phyloP scores from a whole-genome alignment of 2,329 filamentous ascomycete species.

The Davidsoniella australis region DNA sequence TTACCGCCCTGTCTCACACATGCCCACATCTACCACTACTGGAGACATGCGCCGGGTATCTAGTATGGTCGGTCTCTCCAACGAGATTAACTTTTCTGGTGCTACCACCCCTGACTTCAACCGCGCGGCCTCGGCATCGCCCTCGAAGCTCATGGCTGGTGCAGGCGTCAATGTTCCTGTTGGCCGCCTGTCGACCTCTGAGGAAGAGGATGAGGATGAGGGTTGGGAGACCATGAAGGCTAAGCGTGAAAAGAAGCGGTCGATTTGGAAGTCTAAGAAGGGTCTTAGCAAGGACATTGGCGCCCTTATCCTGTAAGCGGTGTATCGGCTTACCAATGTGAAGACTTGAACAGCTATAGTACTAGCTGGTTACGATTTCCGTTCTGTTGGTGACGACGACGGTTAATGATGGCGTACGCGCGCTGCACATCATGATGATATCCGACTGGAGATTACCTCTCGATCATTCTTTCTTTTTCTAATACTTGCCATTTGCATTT shows the following conservation, averaged over 20 bases:
- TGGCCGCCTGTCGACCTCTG: slow-evolving; percentile 14
- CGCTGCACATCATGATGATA: slow-evolving; percentile 2
- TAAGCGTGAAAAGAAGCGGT: slow-evolving; percentile 50
- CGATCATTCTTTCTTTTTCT: neutral
- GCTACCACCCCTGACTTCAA: slow-evolving; percentile 24
- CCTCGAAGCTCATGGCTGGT: slow-evolving; percentile 15
- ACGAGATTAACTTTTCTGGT: slow-evolving; percentile 15
- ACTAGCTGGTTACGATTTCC: neutral
- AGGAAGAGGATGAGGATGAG: slow-evolving; percentile 48
- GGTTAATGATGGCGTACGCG: neutral
- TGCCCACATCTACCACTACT: slow-evolving; percentile 21
- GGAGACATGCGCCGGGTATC: slow-evolving; percentile 4
- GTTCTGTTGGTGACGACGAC: neutral
- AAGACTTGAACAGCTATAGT: too few species aligned
- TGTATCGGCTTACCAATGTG: too few species aligned
- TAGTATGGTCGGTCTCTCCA: slow-evolving; percentile 6
- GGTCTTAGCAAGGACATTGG: slow-evolving; percentile 30
- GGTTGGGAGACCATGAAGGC: slow-evolving; percentile 56
- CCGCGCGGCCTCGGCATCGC: slow-evolving; percentile 17
- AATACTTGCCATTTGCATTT: neutral
- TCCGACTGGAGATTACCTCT: neutral
- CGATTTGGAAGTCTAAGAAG: slow-evolving; percentile 48
- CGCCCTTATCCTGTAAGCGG: slow-evolving; percentile 24
- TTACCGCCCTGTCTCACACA: slow-evolving; percentile 74
- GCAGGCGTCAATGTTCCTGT: slow-evolving; percentile 17